phyloP scores from a whole-genome alignment of 148 eudicot genomes.

The Vaccinium corymbosum region DNA sequence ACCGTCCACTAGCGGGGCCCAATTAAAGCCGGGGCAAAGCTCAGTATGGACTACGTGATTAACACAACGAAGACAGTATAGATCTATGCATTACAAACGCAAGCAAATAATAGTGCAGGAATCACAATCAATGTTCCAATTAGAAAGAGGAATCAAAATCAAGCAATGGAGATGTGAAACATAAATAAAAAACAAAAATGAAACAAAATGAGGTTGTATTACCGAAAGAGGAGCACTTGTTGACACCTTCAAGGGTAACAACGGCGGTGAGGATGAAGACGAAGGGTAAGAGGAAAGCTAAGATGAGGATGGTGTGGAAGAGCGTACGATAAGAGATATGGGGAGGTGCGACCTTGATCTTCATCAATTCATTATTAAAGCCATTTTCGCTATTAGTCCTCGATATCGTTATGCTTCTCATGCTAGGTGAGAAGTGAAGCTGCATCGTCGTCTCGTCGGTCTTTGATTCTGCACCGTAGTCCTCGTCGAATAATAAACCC shows the following conservation, averaged over 20 bases:
- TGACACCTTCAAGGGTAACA: conserved; percentile 98
- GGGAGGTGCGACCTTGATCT: conserved; percentile 96
- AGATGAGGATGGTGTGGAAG: conserved; percentile 78
- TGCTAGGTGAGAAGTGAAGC: conserved; percentile 98
- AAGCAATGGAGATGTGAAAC: neutral
- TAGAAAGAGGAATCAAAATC: neutral
- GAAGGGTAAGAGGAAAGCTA: conserved; percentile 88
- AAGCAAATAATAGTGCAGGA: neutral
- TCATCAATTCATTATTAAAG: conserved; percentile 82
- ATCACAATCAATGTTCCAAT: neutral
- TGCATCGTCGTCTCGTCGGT: conserved; percentile 60
- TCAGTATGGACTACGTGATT: neutral
- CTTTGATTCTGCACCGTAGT: conserved; percentile 4
- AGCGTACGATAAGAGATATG: conserved; percentile 83
- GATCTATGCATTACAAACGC: neutral
- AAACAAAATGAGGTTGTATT: conserved; percentile 3
- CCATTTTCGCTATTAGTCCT: conserved; percentile 37
- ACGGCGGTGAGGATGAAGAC: conserved; percentile 93
- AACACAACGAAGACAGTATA: neutral
- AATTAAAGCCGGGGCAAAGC: neutral
- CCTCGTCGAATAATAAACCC: conserved; percentile 19
- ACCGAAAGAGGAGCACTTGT: conserved; percentile 99
- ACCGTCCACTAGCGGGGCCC: neutral
- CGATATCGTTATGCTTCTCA: conserved; percentile 96
- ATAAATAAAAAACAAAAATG: neutral